Evolutionary conservation across 129 eudicot genomes (phyloP).

Genomic region (Helianthus tuberosus): DNA sequence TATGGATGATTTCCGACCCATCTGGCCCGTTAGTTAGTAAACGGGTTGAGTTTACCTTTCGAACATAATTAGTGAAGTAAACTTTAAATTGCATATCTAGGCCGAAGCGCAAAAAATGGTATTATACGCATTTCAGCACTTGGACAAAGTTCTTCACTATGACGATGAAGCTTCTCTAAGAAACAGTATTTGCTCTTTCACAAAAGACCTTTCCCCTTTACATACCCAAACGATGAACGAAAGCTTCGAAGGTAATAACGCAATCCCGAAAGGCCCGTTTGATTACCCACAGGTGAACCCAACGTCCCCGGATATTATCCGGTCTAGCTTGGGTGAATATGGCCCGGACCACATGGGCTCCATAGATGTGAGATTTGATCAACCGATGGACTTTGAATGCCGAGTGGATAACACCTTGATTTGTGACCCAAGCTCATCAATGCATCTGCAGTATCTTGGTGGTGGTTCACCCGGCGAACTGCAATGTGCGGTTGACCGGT

Average conservation of each 20-base stretch:
- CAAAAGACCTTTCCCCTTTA: slow-evolving; percentile 31
- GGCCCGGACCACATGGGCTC: slow-evolving; percentile 41
- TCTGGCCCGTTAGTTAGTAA: slow-evolving; percentile 1
- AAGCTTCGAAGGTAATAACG: slow-evolving; percentile 27
- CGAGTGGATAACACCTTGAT: slow-evolving; percentile 45
- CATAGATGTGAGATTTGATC: slow-evolving; percentile 46
- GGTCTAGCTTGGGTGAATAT: slow-evolving; percentile 45
- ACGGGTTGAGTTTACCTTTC: background rate
- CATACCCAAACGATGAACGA: slow-evolving; percentile 32
- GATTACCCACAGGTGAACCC: slow-evolving; percentile 40
- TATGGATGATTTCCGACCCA: background rate
- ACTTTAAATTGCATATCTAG: slow-evolving; percentile 32
- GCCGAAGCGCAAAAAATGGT: slow-evolving; percentile 63
- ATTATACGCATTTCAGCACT: slow-evolving; percentile 56
- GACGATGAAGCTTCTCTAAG: slow-evolving; percentile 60
- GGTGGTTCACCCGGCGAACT: slow-evolving; percentile 40
- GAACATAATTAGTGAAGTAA: background rate
- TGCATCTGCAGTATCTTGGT: slow-evolving; percentile 55
- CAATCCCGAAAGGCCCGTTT: slow-evolving; percentile 27
- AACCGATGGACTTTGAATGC: slow-evolving; percentile 40
- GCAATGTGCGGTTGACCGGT: slow-evolving; percentile 43
- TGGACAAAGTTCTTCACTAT: slow-evolving; percentile 53
- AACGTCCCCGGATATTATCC: slow-evolving; percentile 43
- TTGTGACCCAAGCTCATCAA: slow-evolving; percentile 50
- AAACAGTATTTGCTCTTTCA: slow-evolving; percentile 30